Base-by-base conservation (phyloP, 1,284 basidiomycete genomes). In the Ganoderma leucocontextum region DNA sequence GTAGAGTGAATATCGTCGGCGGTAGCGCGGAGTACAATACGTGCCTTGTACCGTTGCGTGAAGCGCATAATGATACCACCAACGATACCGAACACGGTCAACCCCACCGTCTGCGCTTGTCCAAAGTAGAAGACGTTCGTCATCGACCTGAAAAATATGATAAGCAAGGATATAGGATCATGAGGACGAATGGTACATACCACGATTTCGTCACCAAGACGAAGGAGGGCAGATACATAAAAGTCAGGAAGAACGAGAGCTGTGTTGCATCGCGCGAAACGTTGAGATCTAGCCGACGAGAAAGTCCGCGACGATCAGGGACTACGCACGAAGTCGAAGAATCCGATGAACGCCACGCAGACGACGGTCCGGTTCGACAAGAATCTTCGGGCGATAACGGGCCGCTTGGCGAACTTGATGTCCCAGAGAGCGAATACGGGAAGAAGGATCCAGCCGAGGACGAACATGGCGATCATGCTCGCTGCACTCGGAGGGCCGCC, bases 211-310 rank as follows among this genome's bases (percentile, higher is more conserved):
- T 87, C 62, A 91, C 85, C 25, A 87, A 73, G 35, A 90, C 81
- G 73, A 89, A 91, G 0, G 88, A 89, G 72, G 84, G 89, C 2
- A 90, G 81, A 73, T 91, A 91, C 2, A 85, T 85, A 73, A 79
- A 88, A 0, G 88, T 88, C 57, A 91, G 80, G 76, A 87, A 90
- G 80, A 86, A 92, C 1, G 89, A 90, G 55, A 89, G 74, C 88
- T 89, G 53, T 52, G 66, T 25, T 5, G 36, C 22, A 33, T n/a
- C 35, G 22, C 53, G 47, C 33, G 47, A 15, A 63, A 60, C 39
- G 29, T 38, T 62, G 4, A 47, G 47, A 38, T 7, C 19, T 42
- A 29, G n/a, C 35, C 59, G 64, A 61, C 49, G n/a, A 52, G 8
- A 52, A 25, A 38, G 35, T 29, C n/a, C 60, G 60, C 41, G 33